These are phyloP conservation scores for Aspergillus sergii DNA, from an alignment of 2,329 filamentous ascomycete species.

Conservation along the genomic window DNA sequence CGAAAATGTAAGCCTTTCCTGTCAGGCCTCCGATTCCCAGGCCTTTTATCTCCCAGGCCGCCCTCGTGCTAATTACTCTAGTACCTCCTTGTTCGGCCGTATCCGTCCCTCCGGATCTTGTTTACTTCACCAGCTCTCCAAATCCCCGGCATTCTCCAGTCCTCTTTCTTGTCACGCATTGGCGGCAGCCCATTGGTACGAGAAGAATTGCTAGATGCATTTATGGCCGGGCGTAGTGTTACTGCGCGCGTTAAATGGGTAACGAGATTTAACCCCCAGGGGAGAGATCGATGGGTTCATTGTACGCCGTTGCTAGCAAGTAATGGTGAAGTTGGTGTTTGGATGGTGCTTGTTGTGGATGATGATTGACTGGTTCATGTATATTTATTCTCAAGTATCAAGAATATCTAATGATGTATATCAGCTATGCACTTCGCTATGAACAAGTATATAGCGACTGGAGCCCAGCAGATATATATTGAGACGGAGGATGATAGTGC, in stretches of 20 bases:
- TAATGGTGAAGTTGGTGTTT: constrained; percentile 71
- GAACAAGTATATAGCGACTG: too few species aligned
- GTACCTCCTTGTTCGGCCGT: constrained; percentile 56
- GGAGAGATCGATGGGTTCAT: constrained; percentile 73
- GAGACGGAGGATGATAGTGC: not conserved
- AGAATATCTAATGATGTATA: not conserved
- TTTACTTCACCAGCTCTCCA: constrained; percentile 70
- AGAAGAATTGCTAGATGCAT: constrained; percentile 59
- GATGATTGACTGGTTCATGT: constrained; percentile 48
- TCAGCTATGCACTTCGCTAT: not conserved
- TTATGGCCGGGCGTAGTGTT: constrained; percentile 69
- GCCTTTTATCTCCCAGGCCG: not conserved
- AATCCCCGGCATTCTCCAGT: constrained; percentile 68
- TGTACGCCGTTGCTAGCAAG: constrained; percentile 71
- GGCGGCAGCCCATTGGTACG: constrained; percentile 55
- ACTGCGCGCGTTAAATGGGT: constrained; percentile 77
- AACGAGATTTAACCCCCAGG: constrained; percentile 55
- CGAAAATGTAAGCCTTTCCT: constrained; percentile 50
- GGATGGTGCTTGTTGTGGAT: constrained; percentile 76
- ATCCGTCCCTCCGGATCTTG: constrained; percentile 66
- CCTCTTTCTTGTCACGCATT: constrained; percentile 50
- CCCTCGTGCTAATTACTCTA: constrained; percentile 14
- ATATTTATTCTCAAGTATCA: not conserved
- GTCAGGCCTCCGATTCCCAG: not conserved
- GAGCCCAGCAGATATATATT: too few species aligned